phyloP scores from a whole-genome alignment of 805 yeast genomes.

The Candida coleopterorum region DNA sequence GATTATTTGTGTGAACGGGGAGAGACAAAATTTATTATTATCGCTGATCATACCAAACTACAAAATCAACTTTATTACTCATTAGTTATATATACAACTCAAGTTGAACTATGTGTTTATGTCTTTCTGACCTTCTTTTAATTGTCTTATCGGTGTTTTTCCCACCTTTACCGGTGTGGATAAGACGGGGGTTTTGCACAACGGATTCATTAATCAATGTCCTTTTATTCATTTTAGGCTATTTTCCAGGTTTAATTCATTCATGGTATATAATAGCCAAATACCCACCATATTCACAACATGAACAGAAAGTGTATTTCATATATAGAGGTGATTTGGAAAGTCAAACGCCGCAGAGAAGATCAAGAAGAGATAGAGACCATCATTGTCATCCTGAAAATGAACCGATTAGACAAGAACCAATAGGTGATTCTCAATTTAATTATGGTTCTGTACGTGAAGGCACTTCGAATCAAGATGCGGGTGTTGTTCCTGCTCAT shows the following conservation, averaged over 20 bases:
- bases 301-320: constrained; percentile 25
- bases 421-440: constrained; percentile 10
- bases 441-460: constrained; percentile 28
- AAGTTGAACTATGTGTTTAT: constrained; percentile 16
- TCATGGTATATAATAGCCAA: constrained; percentile 47
- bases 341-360: constrained; percentile 11
- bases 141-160: constrained; percentile 56
- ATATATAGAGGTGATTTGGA: constrained; percentile 34
- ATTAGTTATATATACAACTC: no score
- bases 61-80: no score
- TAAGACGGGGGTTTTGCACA: constrained; percentile 59
- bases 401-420: constrained; percentile 5
- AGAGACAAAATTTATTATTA: no score
- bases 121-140: constrained; percentile 51
- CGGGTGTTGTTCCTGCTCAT: constrained; percentile 31
- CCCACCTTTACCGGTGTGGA: constrained; percentile 72
- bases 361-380: background rate
- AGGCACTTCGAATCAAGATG: constrained; percentile 9
- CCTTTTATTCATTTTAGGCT: constrained; percentile 42
- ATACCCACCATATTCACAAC: constrained; percentile 34
- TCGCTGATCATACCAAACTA: no score
- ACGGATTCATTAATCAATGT: constrained; percentile 44
- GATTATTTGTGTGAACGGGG: no score
- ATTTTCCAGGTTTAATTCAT: constrained; percentile 48
- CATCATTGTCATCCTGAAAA: constrained; percentile 7